Conservation (phyloP, 2,329 filamentous ascomycete species). For the Fusarium marasasianum region DNA sequence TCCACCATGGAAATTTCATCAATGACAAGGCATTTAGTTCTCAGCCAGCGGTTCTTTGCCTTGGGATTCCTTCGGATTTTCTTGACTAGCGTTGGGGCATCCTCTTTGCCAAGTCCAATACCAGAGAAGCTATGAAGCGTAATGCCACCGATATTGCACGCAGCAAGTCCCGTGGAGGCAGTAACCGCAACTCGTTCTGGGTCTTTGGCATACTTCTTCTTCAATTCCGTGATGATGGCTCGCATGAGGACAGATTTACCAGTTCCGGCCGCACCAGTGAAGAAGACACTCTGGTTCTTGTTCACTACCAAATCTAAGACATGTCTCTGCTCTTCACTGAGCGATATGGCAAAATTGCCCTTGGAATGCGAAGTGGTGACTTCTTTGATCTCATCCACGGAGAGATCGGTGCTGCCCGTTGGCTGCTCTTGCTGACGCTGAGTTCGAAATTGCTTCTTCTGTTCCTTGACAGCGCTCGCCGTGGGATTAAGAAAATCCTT, state of each 20-base stretch:
- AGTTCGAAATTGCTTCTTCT: conserved; percentile 77
- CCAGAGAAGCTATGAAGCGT: conserved; percentile 96
- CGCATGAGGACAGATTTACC: conserved; percentile 97
- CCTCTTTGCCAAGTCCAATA: conserved; percentile 90
- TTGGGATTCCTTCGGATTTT: conserved; percentile 92
- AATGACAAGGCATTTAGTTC: conserved; percentile 86
- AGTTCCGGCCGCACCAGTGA: conserved; percentile 95
- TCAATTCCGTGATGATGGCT: conserved; percentile 84
- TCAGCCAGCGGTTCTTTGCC: conserved; percentile 87
- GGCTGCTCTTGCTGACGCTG: conserved; percentile 55
- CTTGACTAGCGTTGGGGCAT: conserved; percentile 80
- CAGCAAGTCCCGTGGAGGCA: conserved; percentile 93
- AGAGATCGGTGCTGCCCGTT: conserved; percentile 47
- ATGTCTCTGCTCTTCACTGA: conserved; percentile 87
- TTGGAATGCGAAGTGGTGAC: conserved; percentile 44
- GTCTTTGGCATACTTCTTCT: conserved; percentile 78
- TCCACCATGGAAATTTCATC: conserved; percentile 99
- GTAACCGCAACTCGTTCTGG: conserved; percentile 91
- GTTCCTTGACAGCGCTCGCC: conserved; percentile 61
- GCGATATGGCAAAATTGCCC: conserved; percentile 64
- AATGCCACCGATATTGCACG: conserved; percentile 95
- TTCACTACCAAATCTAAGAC: conserved; percentile 86
- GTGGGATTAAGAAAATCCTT: conserved; percentile 41
- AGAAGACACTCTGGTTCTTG: conserved; percentile 89
- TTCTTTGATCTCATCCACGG: conserved; percentile 53